phyloP scores from a whole-genome alignment of 768 basidiomycete species.

The Ramaria rubella region DNA sequence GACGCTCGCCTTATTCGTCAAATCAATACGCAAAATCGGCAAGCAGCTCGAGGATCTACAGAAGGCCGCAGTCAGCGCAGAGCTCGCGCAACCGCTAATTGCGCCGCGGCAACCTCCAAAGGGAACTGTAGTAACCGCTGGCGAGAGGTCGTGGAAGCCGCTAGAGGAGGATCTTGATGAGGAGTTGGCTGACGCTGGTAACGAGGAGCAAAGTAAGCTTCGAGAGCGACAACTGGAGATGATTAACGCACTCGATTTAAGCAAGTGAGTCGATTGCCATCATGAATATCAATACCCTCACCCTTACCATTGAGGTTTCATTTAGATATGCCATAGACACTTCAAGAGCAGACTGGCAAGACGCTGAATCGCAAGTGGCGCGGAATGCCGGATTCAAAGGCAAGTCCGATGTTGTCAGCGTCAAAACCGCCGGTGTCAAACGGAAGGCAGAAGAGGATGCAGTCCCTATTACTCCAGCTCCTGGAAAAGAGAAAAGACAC shows the following conservation, averaged over 20 bases:
- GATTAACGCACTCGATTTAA: conserved; percentile 81
- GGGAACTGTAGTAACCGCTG: conserved; percentile 13
- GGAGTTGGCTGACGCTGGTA: conserved; percentile 74
- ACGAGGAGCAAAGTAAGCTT: conserved; percentile 47
- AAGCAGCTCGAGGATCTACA: conserved; percentile 71
- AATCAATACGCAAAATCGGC: conserved; percentile 79
- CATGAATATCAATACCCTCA: conserved; percentile 1
- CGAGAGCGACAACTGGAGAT: conserved; percentile 77
- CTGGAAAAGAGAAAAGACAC: conserved; percentile 42
- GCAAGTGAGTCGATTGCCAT: conserved; percentile 54
- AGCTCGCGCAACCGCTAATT: conserved; percentile 40
- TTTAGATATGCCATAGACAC: conserved; percentile 54
- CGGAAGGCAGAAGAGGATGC: conserved; percentile 46
- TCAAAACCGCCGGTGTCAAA: conserved; percentile 54
- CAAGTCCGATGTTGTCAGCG: conserved; percentile 68
- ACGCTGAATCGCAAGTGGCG: conserved; percentile 67
- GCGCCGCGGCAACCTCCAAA: conserved; percentile 21
- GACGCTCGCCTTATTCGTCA: conserved; percentile 83
- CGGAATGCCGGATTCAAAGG: conserved; percentile 37
- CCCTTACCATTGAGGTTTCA: conserved; percentile 2
- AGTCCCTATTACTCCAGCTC: conserved; percentile 22
- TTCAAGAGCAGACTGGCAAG: conserved; percentile 61
- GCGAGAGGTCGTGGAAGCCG: conserved; percentile 36
- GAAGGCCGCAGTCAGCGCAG: conserved; percentile 65
- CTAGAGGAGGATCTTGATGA: conserved; percentile 46